These are phyloP conservation scores for Setaria italica DNA, from an alignment of 202 grass and related monocot genomes.

Conservation along the genomic window DNA sequence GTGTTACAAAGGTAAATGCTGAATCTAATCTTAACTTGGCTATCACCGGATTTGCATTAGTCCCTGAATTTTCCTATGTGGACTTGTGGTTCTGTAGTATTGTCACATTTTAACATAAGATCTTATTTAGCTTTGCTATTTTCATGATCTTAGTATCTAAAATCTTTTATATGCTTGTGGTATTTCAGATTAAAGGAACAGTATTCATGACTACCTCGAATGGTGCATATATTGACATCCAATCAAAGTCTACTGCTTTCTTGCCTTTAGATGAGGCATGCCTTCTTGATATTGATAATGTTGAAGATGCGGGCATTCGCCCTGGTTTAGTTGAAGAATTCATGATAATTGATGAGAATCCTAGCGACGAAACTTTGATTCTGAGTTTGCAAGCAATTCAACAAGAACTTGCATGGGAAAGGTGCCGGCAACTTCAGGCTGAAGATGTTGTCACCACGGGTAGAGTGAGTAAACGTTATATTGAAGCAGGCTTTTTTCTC, in stretches of 20 bases:
- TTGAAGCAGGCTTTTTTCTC: neutral
- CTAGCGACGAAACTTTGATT: conserved; percentile 73
- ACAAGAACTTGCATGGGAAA: conserved; percentile 91
- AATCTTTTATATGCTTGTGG: conserved; percentile 22
- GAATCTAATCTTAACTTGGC: neutral
- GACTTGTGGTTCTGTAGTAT: neutral
- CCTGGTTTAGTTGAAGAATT: conserved; percentile 87
- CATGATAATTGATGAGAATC: conserved; percentile 81
- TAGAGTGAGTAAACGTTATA: conserved; percentile 65
- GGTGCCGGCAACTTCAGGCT: conserved; percentile 89
- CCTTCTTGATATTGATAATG: conserved; percentile 73
- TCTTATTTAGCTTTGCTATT: conserved; percentile 22
- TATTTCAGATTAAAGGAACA: conserved; percentile 78
- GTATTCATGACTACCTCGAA: conserved; percentile 77
- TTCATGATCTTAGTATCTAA: conserved; percentile 36
- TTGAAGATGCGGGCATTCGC: conserved; percentile 79
- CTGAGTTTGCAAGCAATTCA: conserved; percentile 81
- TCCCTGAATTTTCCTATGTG: neutral
- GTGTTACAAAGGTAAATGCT: conserved; percentile 17
- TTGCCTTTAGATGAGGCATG: conserved; percentile 86
- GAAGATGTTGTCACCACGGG: conserved; percentile 82
- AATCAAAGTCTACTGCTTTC: conserved; percentile 79
- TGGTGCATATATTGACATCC: conserved; percentile 81
- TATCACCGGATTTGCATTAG: neutral
- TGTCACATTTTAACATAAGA: neutral